These are phyloP conservation scores for Penicillium crustosum DNA, from an alignment of 2,329 filamentous ascomycete species.

Conservation along the genomic window DNA sequence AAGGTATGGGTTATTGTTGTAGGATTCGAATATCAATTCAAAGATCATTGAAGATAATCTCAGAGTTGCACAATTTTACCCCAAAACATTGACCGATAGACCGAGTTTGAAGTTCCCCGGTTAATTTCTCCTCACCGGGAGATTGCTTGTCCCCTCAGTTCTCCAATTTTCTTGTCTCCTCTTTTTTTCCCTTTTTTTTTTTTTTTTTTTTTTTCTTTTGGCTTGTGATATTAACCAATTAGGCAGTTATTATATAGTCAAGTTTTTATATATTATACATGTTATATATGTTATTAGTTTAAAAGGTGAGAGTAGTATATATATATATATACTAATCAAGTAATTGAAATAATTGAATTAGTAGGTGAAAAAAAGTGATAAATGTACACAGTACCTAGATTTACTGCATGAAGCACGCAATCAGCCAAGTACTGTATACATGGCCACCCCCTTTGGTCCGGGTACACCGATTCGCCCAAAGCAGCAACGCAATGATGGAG, in stretches of 20 bases:
- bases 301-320: not conserved
- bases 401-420: constrained; percentile 1
- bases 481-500: constrained; percentile 25
- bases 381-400: constrained; percentile 6
- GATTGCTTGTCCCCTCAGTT: constrained; percentile 20
- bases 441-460: constrained; percentile 4
- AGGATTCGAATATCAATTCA: not conserved
- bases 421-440: constrained; percentile 9
- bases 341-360: not conserved
- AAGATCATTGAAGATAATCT: not conserved
- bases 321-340: no score
- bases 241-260: not conserved
- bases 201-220: not conserved
- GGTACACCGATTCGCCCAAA: constrained; percentile 41
- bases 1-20: not conserved
- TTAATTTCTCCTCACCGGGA: constrained; percentile 27
- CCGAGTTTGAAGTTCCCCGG: constrained; percentile 10
- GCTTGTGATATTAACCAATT: constrained; percentile 3
- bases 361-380: not conserved
- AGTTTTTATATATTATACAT: not conserved
- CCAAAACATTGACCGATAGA: constrained; percentile 2
- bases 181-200: not conserved
- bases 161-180: constrained; percentile 19
- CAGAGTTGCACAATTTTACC: not conserved
- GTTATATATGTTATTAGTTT: no score